Evolutionary conservation across 495 filamentous ascomycete species (phyloP).

Genomic region (Penicillium paxilli): DNA sequence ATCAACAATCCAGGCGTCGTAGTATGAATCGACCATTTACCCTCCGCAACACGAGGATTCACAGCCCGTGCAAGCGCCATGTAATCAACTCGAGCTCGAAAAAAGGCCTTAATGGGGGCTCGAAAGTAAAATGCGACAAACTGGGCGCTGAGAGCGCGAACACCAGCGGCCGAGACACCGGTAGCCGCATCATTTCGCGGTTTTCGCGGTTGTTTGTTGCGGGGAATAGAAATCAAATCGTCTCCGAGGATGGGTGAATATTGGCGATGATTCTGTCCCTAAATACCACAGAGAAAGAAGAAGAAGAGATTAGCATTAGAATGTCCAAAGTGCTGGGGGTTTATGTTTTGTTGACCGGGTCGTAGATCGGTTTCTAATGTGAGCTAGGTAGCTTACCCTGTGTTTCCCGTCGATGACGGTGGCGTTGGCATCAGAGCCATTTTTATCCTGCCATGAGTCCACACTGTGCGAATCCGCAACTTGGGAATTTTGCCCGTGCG

Average conservation of each 20-base stretch:
- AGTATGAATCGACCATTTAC: constrained; percentile 66
- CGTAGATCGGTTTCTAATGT: neutral
- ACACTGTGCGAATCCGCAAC: neutral
- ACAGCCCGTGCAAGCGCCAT: constrained; percentile 68
- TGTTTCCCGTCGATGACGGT: neutral
- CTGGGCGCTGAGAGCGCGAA: constrained; percentile 76
- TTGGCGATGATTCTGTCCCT: neutral
- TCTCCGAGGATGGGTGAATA: neutral
- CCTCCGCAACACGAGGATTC: constrained; percentile 57
- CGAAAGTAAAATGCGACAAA: constrained; percentile 85
- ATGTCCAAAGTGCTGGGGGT: no score
- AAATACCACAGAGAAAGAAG: neutral
- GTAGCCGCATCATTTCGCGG: constrained; percentile 72
- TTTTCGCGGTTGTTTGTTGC: constrained; percentile 16
- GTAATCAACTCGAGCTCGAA: constrained; percentile 85
- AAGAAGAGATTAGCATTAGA: no score
- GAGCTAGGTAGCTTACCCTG: neutral
- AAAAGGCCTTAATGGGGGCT: constrained; percentile 86
- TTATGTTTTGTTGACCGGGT: neutral
- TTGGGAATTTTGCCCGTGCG: neutral
- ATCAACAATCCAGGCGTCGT: constrained; percentile 77
- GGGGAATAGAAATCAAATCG: neutral
- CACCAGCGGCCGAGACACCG: constrained; percentile 71
- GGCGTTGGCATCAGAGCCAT: neutral
- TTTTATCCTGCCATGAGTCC: neutral